phyloP scores from a whole-genome alignment of 2,329 filamentous ascomycete species.

The Nemania diffusa region DNA sequence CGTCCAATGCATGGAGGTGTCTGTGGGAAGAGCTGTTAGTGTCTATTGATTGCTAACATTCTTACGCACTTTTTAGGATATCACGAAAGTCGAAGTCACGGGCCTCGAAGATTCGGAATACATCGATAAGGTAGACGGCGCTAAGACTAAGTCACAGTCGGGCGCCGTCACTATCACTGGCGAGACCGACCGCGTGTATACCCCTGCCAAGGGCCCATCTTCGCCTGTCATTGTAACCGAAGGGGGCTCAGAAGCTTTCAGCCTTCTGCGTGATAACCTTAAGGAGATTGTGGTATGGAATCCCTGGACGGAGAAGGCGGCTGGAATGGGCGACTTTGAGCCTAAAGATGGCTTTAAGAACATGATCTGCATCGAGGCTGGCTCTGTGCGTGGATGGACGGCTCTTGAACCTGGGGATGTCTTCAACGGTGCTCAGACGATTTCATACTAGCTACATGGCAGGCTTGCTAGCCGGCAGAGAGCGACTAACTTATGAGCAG shows the following conservation, averaged over 20 bases:
- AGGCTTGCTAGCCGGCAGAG: background rate
- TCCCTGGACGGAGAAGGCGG: slow-evolving; percentile 88
- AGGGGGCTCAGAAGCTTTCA: slow-evolving; percentile 72
- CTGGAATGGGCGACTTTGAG: slow-evolving; percentile 84
- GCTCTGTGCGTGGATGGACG: slow-evolving; percentile 83
- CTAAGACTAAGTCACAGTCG: slow-evolving; percentile 72
- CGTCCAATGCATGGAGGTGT: slow-evolving; percentile 45
- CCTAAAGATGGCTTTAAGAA: slow-evolving; percentile 91
- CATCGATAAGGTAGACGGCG: slow-evolving; percentile 81
- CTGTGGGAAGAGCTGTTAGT: background rate
- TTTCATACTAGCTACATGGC: slow-evolving; percentile 48
- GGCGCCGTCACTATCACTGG: slow-evolving; percentile 74
- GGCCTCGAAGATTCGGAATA: slow-evolving; percentile 83
- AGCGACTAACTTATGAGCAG: slow-evolving; percentile 25
- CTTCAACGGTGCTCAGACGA: slow-evolving; percentile 70
- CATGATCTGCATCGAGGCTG: slow-evolving; percentile 95
- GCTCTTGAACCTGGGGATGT: slow-evolving; percentile 82
- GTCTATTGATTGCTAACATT: slow-evolving; percentile 21
- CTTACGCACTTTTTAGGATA: slow-evolving; percentile 69
- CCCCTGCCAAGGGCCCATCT: slow-evolving; percentile 69
- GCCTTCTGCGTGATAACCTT: slow-evolving; percentile 84
- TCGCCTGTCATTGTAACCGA: slow-evolving; percentile 70
- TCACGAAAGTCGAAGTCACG: slow-evolving; percentile 75
- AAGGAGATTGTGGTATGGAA: slow-evolving; percentile 96
- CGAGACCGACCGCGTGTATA: slow-evolving; percentile 92